Evolutionary conservation across 2,329 filamentous ascomycete genomes (phyloP).

Genomic region (Passalora sequoiae): DNA sequence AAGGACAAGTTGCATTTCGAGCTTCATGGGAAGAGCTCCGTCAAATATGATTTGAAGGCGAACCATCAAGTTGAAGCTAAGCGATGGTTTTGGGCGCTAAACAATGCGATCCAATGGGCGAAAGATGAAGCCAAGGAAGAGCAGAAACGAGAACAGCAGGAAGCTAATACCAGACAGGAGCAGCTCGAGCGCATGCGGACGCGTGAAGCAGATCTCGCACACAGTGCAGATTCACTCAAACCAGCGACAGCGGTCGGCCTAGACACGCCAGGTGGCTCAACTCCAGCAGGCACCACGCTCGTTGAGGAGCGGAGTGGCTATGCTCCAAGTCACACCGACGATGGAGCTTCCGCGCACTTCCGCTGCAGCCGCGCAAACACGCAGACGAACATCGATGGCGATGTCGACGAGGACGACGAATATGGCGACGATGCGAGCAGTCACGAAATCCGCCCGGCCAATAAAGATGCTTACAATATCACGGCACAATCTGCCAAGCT

Average conservation of each 20-base stretch:
- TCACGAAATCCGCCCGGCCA: constrained; percentile 64
- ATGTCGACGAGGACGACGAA: constrained; percentile 63
- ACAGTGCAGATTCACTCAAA: constrained; percentile 24
- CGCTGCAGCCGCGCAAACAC: constrained; percentile 47
- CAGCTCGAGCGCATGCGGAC: constrained; percentile 51
- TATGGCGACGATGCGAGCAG: constrained; percentile 76
- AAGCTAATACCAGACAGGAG: constrained; percentile 76
- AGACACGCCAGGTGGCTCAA: constrained; percentile 28
- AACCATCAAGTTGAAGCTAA: constrained; percentile 98
- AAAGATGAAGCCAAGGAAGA: constrained; percentile 96
- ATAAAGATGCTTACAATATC: constrained; percentile 93
- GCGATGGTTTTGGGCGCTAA: constrained; percentile 97
- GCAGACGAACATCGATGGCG: constrained; percentile 49
- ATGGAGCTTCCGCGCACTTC: constrained; percentile 44
- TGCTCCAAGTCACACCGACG: constrained; percentile 50
- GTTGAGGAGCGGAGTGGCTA: constrained; percentile 56
- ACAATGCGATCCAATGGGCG: constrained; percentile 97
- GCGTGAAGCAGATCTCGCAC: constrained; percentile 25
- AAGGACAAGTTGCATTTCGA: constrained; percentile 98
- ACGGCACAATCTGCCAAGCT: constrained; percentile 91
- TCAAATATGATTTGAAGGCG: constrained; percentile 96
- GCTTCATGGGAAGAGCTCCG: constrained; percentile 94
- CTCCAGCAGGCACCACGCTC: constrained; percentile 43
- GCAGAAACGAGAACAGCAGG: constrained; percentile 67
- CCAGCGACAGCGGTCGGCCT: constrained; percentile 37